These are phyloP conservation scores for Funneliformis mosseae DNA, from an alignment of 192 early-diverging fungal genomes.

Conservation along the genomic window DNA sequence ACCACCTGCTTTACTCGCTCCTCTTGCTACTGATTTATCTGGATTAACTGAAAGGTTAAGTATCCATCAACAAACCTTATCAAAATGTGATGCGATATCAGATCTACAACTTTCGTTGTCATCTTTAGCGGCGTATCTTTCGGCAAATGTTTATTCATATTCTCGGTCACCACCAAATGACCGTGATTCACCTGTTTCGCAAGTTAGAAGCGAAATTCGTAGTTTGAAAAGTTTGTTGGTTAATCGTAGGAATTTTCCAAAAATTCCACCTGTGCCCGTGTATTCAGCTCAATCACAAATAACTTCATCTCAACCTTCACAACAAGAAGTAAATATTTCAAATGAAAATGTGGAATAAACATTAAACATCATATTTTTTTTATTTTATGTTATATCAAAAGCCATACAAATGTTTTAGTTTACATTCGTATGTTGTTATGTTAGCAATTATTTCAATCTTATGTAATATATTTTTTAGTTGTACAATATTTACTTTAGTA, in stretches of 20 bases:
- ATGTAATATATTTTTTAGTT: neutral
- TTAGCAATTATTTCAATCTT: neutral
- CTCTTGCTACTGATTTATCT: constrained; percentile 22
- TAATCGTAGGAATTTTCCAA: constrained; percentile 45
- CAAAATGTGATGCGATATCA: neutral
- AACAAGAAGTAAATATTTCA: neutral
- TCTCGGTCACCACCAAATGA: neutral
- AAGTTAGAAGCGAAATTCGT: constrained; percentile 44
- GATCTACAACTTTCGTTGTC: constrained; percentile 16
- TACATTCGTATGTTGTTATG: too few relatives aligned
- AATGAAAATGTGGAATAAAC: neutral
- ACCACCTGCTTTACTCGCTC: neutral
- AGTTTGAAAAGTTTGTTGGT: constrained; percentile 43
- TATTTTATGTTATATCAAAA: neutral
- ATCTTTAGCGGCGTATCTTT: constrained; percentile 10
- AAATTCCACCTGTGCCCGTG: neutral
- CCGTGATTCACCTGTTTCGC: constrained; percentile 11
- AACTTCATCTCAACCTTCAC: neutral
- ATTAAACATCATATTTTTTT: too few relatives aligned
- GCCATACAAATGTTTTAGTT: too few relatives aligned
- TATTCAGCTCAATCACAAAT: neutral
- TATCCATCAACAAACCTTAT: neutral
- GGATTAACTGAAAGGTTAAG: neutral
- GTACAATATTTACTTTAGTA: neutral
- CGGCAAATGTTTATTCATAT: neutral